Base-by-base conservation (phyloP, 495 filamentous ascomycete genomes). In the Aspergillus homomorphus region DNA sequence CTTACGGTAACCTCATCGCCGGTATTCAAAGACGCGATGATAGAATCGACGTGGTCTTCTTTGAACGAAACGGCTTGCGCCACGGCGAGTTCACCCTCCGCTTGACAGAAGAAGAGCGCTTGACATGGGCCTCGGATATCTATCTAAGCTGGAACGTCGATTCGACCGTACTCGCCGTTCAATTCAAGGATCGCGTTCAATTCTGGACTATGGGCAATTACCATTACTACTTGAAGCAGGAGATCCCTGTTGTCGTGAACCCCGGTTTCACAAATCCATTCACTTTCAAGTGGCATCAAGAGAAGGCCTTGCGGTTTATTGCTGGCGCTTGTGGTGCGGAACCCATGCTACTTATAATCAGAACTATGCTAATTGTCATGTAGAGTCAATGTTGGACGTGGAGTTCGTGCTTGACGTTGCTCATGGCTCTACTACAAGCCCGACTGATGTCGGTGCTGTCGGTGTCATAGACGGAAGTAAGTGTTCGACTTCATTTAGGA, bases 141-240 rank as follows among this genome's bases (percentile, higher is more conserved):
- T 69, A 77, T 0, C 69, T 98, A 6, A 78, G 82, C 54, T 98
- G 94, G 94, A 98, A 96, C 60, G 73, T 84, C 16, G 93, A 98
- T 65, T 98, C 94, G 0, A 90, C 88, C 4, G 90, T 96, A 15
- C 81, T 98, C 21, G 94, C 94, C 3, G 87, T 97, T 10, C 80
- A 80, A 20, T 84, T 92, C 65, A 74, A 76, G 44, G 85, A 96
- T 61, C 80, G 87, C 43, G 75, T 93, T 16, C 94, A 98, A 63
- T 75, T 98, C n/a, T 98, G 94, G 92, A 95, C 90, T 2, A 94
- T 88, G 78, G 89, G 92, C 9, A 98, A 98, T 68, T 98, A 98
- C 65, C 89, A 98, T 66, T 98, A 92, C 80, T 98, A 98, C 67
- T 76, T 98, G n/a, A 98, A 98, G 73, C 93, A 96, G 73, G 94